Base-by-base conservation (phyloP, 306 rosid genomes). In the Urtica urens region DNA sequence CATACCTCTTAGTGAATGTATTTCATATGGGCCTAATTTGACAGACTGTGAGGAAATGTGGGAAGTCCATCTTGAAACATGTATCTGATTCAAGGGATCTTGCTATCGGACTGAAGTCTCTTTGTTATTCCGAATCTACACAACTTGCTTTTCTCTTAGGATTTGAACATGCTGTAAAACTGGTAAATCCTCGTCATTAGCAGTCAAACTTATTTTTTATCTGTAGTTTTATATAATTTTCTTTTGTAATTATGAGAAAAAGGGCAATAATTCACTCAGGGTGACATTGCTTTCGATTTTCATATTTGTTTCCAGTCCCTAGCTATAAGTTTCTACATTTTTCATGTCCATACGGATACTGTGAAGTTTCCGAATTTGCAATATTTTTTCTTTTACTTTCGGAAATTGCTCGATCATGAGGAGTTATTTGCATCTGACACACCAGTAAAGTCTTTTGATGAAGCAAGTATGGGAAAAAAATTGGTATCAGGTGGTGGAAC, bases 381-480 rank as follows among this genome's bases (percentile, higher is more conserved):
- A 56, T 87, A 90, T 69, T 90, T 84, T 74, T 84, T 90, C 74
- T 90, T 90, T 68, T 71, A 83, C 75, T 67, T 84, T 54, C 83
- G 70, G 65, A 90, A 85, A 78, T 63, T 90, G 59, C 77, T 90
- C 62, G 71, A 66, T 39, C 79, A 83, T 22, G 77, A 60, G 64
- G 86, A 70, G 61, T 44, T 58, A 45, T 60, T 53, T 53, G 35
- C 72, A 46, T 34, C 43, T 42, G 73, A 51, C 49, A 22, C 56
- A 48, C 58, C 62, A 5, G 79, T 55, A 62, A 66, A 52, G 31
- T 47, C 53, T 45, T 42, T 59, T 14, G 51, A 65, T 63, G 68
- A 51, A 54, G 46, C 47, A 43, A 60, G 45, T 46, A 59, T 46
- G 38, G 10, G 10, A 38, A 54, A 68, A n/a, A 74, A 54, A 19